These are phyloP conservation scores for Staphylotrichum tortipilum DNA, from an alignment of 495 filamentous ascomycete genomes.

Conservation along the genomic window DNA sequence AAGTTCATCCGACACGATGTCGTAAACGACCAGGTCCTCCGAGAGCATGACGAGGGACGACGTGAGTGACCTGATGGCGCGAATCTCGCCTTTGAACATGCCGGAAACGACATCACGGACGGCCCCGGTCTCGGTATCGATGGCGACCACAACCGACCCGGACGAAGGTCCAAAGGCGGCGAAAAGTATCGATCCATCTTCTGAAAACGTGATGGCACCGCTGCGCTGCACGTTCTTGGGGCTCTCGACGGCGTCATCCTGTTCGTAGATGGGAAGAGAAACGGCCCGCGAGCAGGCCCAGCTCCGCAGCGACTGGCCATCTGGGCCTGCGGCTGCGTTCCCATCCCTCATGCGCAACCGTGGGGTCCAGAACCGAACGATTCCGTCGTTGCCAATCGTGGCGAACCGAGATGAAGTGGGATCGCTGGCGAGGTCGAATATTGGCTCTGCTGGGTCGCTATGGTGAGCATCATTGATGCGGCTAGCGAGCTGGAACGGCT, in stretches of 20 bases:
- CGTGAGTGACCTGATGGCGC: constrained; percentile 49
- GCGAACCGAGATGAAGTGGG: constrained; percentile 62
- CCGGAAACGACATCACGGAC: constrained; percentile 47
- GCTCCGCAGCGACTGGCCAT: constrained; percentile 47
- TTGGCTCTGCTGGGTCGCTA: constrained; percentile 38
- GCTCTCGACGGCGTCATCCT: constrained; percentile 23
- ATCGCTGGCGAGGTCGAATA: constrained; percentile 64
- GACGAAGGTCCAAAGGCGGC: constrained; percentile 37
- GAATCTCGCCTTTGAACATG: constrained; percentile 45
- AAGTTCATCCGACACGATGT: constrained; percentile 53
- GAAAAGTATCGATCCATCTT: constrained; percentile 81
- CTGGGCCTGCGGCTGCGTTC: constrained; percentile 44
- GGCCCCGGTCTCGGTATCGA: constrained; percentile 50
- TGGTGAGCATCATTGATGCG: constrained; percentile 78
- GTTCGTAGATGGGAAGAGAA: constrained; percentile 40
- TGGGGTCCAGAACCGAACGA: constrained; percentile 70
- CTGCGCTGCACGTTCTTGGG: constrained; percentile 17
- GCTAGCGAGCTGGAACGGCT: constrained; percentile 64
- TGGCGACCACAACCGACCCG: constrained; percentile 44
- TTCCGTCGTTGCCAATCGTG: constrained; percentile 71
- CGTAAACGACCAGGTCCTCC: constrained; percentile 55
- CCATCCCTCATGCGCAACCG: constrained; percentile 56
- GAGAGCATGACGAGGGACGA: constrained; percentile 56
- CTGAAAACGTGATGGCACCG: constrained; percentile 61
- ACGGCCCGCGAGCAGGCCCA: constrained; percentile 65